A percentile compares a stretch with the other conserved stretches of the same genome.
phyloP scores from a whole-genome alignment of 2,329 filamentous ascomycete genomes.

The Neofusicoccum laricinum region DNA sequence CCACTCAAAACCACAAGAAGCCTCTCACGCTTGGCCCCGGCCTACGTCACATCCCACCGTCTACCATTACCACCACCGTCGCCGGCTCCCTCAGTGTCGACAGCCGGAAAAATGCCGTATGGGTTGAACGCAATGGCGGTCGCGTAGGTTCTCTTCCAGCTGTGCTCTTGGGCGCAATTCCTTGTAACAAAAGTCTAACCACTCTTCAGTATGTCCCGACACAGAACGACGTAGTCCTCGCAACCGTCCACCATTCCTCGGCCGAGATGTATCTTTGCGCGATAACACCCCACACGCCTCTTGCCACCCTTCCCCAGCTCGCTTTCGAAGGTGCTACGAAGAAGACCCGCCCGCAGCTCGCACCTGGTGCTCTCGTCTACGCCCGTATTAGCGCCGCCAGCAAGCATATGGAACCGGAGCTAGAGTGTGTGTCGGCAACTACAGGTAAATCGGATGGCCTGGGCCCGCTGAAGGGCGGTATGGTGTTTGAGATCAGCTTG shows the following conservation, averaged over 20 bases:
- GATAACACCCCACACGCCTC: constrained; percentile 62
- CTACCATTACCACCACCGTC: constrained; percentile 66
- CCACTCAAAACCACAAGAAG: constrained; percentile 60
- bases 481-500: constrained; percentile 77
- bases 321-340: constrained; percentile 92
- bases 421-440: constrained; percentile 82
- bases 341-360: constrained; percentile 81
- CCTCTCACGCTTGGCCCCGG: constrained; percentile 81
- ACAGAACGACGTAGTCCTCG: constrained; percentile 83
- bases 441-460: constrained; percentile 88
- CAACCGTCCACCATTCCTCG: constrained; percentile 73
- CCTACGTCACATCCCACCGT: constrained; percentile 76
- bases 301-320: constrained; percentile 75
- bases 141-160: constrained; percentile 53
- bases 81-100: constrained; percentile 67
- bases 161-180: constrained; percentile 24
- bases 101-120: constrained; percentile 71
- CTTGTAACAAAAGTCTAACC: not conserved
- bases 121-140: constrained; percentile 69
- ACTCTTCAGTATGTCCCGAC: constrained; percentile 69
- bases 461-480: constrained; percentile 78
- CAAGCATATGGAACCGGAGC: constrained; percentile 51
- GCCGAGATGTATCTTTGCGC: constrained; percentile 77
- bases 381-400: constrained; percentile 76
- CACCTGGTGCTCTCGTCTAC: constrained; percentile 77